These are phyloP conservation scores for Rhodofomes roseus DNA, from an alignment of 1,284 basidiomycete species.

Conservation along the genomic window DNA sequence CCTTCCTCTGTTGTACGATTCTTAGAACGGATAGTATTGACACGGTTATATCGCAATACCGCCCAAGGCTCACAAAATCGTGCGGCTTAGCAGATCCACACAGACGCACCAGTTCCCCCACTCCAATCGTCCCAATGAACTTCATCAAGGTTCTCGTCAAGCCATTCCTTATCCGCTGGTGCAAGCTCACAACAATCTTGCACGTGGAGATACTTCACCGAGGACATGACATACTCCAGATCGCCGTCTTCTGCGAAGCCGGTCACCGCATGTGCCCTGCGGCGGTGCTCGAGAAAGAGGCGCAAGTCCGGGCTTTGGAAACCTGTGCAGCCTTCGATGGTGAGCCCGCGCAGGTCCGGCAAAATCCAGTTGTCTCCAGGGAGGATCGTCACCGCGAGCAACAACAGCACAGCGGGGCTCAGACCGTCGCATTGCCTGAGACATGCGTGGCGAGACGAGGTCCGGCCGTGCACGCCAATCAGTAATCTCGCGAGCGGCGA, in stretches of 20 bases:
- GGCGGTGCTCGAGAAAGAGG: not conserved
- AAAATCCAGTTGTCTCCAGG: not conserved
- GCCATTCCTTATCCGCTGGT: not conserved
- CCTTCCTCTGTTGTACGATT: no score
- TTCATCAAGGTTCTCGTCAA: not conserved
- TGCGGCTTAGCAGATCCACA: no score
- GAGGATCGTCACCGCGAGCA: not conserved
- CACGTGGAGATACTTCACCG: not conserved
- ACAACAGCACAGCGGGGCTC: not conserved
- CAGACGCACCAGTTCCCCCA: not conserved
- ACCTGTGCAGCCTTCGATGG: not conserved
- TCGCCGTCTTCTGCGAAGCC: not conserved
- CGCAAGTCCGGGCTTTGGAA: not conserved
- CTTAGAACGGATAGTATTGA: no score
- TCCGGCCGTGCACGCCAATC: no score
- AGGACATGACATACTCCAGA: not conserved
- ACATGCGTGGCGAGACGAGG: not conserved
- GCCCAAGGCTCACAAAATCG: no score
- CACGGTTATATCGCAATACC: not conserved
- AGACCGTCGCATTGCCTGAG: not conserved
- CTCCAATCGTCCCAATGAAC: not conserved
- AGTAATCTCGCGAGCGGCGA: not conserved
- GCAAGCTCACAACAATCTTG: not conserved
- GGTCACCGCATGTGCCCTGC: not conserved
- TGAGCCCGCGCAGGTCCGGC: not conserved